phyloP scores from a whole-genome alignment of 768 basidiomycete genomes.

The Termitomyces sp. region DNA sequence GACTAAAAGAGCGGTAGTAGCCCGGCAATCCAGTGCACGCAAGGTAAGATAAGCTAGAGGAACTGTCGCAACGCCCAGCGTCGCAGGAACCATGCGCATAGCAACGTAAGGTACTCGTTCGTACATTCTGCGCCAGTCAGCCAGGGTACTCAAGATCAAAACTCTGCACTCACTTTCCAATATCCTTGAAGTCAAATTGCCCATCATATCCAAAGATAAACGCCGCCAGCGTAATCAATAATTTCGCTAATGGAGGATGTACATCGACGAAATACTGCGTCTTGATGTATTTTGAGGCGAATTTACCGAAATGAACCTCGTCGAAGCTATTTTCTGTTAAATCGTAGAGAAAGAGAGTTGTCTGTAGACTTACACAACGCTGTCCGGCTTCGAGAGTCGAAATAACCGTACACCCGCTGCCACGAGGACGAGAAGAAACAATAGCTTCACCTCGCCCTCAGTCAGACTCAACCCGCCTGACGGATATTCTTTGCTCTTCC shows the following conservation, averaged over 20 bases:
- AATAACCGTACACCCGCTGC: conserved; percentile 83
- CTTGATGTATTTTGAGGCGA: conserved; percentile 91
- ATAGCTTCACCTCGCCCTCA: conserved; percentile 70
- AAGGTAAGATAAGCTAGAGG: conserved; percentile 92
- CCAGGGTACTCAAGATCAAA: neutral
- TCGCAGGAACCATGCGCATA: conserved; percentile 94
- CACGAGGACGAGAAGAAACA: conserved; percentile 59
- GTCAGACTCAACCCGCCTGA: conserved; percentile 62
- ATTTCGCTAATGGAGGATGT: conserved; percentile 94
- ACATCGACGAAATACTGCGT: conserved; percentile 91
- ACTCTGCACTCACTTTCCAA: conserved; percentile 73
- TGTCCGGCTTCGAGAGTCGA: conserved; percentile 77
- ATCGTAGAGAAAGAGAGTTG: neutral
- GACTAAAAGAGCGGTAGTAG: conserved; percentile 87
- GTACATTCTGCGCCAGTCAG: conserved; percentile 50
- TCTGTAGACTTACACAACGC: conserved; percentile 76
- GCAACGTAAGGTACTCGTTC: conserved; percentile 90
- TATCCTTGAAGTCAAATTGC: conserved; percentile 95
- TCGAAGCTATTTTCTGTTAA: conserved; percentile 62
- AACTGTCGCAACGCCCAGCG: conserved; percentile 83
- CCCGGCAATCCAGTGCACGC: conserved; percentile 86
- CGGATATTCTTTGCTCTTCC: conserved; percentile 37
- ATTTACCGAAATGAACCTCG: conserved; percentile 98
- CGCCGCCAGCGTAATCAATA: conserved; percentile 88
- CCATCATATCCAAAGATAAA: conserved; percentile 88